Conservation (phyloP, 2,329 filamentous ascomycete species). For the Colletotrichum sidae region DNA sequence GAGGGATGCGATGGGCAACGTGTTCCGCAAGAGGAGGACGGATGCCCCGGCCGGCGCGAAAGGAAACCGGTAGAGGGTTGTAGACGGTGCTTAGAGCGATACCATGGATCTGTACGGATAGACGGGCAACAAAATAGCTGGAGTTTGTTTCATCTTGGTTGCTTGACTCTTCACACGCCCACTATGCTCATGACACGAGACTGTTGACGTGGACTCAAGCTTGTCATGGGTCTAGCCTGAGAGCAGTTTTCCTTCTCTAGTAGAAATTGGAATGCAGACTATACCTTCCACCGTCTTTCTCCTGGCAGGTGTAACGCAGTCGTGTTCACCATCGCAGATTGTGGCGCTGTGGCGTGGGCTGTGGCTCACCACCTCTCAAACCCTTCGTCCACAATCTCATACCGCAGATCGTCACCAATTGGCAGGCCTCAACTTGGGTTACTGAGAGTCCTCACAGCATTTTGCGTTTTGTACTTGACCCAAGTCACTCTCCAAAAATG, state of each 20-base stretch:
- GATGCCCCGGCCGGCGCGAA: slow-evolving; percentile 73
- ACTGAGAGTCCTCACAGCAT: neutral
- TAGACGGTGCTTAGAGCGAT: neutral
- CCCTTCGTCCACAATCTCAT: slow-evolving; percentile 10
- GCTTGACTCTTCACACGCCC: neutral
- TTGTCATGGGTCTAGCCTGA: too few relatives aligned
- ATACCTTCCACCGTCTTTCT: too few relatives aligned
- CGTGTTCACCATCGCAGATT: neutral
- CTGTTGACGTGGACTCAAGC: too few relatives aligned
- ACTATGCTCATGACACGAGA: neutral
- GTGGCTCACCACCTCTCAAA: slow-evolving; percentile 5
- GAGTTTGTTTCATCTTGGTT: neutral
- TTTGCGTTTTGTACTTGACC: neutral
- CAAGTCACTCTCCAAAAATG: slow-evolving; percentile 4
- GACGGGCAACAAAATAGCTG: neutral
- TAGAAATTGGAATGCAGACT: too few relatives aligned
- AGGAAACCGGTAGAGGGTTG: slow-evolving; percentile 55
- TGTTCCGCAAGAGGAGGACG: slow-evolving; percentile 70
- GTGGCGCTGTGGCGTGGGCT: slow-evolving; percentile 19
- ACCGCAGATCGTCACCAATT: neutral
- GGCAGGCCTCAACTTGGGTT: neutral
- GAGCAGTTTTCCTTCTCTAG: too few relatives aligned
- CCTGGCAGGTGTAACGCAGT: too few relatives aligned
- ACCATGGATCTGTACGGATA: neutral
- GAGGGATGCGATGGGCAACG: slow-evolving; percentile 78